A percentile compares a stretch with the other conserved stretches of the same genome.
phyloP scores from a whole-genome alignment of 2,329 filamentous ascomycete species.

The Ilyonectria robusta region DNA sequence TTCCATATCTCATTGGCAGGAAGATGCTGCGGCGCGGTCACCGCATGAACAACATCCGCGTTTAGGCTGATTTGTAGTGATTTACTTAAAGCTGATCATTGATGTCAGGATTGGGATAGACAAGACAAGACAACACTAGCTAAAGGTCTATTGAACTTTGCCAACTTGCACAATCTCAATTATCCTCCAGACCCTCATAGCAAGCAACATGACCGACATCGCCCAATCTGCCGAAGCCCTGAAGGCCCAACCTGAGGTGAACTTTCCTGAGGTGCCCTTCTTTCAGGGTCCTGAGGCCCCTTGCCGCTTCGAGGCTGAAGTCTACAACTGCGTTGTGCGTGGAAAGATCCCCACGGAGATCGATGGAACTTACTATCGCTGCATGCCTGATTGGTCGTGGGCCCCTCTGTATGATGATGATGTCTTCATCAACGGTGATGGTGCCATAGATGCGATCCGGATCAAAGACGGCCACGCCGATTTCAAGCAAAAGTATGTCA shows the following conservation, averaged over 20 bases:
- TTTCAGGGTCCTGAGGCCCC: background rate
- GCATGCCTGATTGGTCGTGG: slow-evolving; percentile 8
- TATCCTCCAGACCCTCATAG: background rate
- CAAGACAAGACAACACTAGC: background rate
- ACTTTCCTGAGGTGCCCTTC: background rate
- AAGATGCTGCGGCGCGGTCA: background rate
- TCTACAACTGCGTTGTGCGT: slow-evolving; percentile 9
- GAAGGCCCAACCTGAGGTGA: slow-evolving; percentile 3
- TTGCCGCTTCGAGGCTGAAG: slow-evolving; percentile 12
- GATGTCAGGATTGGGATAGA: background rate
- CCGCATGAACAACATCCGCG: background rate
- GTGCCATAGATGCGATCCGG: background rate
- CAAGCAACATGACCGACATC: background rate
- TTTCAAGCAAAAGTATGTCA: slow-evolving; percentile 7
- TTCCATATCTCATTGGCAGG: background rate
- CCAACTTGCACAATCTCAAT: background rate
- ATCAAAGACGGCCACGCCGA: slow-evolving; percentile 12
- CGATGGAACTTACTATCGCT: slow-evolving; percentile 11
- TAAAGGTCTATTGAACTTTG: background rate
- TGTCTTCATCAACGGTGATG: slow-evolving; percentile 9
- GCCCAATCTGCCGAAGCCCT: background rate
- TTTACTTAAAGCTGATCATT: background rate
- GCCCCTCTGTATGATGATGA: slow-evolving; percentile 6
- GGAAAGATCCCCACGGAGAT: slow-evolving; percentile 1
- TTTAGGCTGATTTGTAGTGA: background rate